Evolutionary conservation across 2,329 filamentous ascomycete genomes (phyloP), one percentile per base, ranked within the genome.

Genomic region (Camptophora hylomeconis): DNA sequence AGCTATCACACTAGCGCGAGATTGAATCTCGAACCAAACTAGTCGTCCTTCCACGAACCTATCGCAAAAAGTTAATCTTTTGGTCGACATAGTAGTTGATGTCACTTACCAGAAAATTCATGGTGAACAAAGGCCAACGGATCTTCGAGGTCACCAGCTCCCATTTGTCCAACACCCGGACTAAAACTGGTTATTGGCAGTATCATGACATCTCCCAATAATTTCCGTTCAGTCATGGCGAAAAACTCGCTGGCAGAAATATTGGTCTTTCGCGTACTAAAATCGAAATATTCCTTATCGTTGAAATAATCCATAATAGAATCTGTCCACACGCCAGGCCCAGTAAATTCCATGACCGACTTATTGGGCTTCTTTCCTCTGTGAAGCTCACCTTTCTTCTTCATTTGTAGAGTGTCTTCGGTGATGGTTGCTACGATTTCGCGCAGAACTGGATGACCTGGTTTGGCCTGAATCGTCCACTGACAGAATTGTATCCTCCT

Each of bases 91-190:
- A n/a, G n/a, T n/a, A n/a, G n/a, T n/a, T n/a, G n/a, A n/a, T n/a
- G 20, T 19, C 5, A 53, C 67, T 42, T 61, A 92, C 87, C 89
- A 63, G 92, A 82, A 53, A 98, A 98, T 31, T 84, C 76, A 58
- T 98, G 89, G 59, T 89, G 86, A 37, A 98, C 89, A 63, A 92
- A 95, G 2, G 89, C 89, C 82, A 93, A 87, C 1, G 84, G 83
- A 51, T 95, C 79, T 43, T 94, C 83, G 22, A 75, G 68, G 38
- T 92, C 84, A 47, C 77, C 76, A 24, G 89, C 80, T 8, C 80
- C 81, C 84, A 94, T 95, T 52, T 93, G 84, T 44, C 75, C 71
- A 24, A 95, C 83, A 15, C 89, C 89, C 1, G 89, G 89, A 46
- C 84, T 93, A 63, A 98, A 98, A 55, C 84, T 87, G 5, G 89